A percentile compares a stretch with the other conserved stretches of the same genome.
Evolutionary conservation across 306 rosid genomes (phyloP).

Genomic region (Prunus campanulata): DNA sequence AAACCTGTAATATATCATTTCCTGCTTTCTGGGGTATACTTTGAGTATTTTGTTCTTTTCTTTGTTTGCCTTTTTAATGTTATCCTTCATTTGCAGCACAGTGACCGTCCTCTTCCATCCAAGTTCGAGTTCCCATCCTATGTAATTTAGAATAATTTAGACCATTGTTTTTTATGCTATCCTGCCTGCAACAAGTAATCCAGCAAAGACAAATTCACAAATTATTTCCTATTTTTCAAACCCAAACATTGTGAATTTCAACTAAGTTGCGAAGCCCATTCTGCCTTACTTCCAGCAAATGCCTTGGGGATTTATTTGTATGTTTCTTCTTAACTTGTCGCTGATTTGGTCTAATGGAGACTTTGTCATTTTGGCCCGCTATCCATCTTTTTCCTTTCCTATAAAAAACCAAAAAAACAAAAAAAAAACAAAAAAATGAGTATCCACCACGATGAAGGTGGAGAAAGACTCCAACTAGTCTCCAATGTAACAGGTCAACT

Average conservation of each 20-base stretch:
- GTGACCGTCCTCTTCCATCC: too few relatives aligned
- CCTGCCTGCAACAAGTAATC: too few relatives aligned
- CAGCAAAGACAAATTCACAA: too few relatives aligned
- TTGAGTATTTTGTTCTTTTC: too few relatives aligned
- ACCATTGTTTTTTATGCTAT: too few relatives aligned
- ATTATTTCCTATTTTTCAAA: not conserved
- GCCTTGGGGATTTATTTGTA: not conserved
- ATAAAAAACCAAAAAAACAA: too few relatives aligned
- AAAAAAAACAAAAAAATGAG: not conserved
- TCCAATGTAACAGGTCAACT: not conserved
- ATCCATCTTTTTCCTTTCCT: not conserved
- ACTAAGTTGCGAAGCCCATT: not conserved
- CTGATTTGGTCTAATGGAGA: not conserved
- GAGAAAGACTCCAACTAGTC: not conserved
- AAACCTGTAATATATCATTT: conserved; percentile 1
- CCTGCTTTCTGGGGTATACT: not conserved
- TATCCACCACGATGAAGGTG: not conserved
- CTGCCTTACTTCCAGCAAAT: not conserved
- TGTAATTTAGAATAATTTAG: too few relatives aligned
- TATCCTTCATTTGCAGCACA: too few relatives aligned
- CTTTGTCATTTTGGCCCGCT: not conserved
- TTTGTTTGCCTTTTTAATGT: too few relatives aligned
- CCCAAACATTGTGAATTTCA: not conserved
- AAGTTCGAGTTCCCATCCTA: too few relatives aligned
- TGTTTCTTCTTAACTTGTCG: not conserved